Evolutionary conservation across 1,139 yeast genomes (phyloP).

Genomic region (Kurtzmaniella quercitrusa): DNA sequence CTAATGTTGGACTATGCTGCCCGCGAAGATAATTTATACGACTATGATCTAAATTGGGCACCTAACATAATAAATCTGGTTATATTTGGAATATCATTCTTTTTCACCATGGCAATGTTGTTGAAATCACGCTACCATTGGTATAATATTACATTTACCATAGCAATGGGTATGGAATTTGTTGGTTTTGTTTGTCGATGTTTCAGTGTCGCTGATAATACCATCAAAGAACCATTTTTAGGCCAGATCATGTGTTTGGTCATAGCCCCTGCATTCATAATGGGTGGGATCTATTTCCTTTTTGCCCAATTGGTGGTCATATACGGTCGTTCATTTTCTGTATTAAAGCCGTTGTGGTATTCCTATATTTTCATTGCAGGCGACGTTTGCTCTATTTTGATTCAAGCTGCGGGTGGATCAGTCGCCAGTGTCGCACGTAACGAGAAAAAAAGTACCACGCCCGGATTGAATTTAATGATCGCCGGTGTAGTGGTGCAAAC

Average conservation of each 20-base stretch:
- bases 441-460: conserved; percentile 27
- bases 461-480: conserved; percentile 75
- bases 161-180: conserved; percentile 62
- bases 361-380: conserved; percentile 62
- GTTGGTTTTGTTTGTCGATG: conserved; percentile 68
- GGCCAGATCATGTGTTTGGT: conserved; percentile 71
- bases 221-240: conserved; percentile 45
- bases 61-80: conserved; percentile 23
- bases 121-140: conserved; percentile 61
- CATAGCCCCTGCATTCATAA: conserved; percentile 81
- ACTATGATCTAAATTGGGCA: conserved; percentile 19
- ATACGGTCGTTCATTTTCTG: conserved; percentile 60
- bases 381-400: conserved; percentile 63
- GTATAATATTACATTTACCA: conserved; percentile 60
- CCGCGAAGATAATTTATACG: conserved; percentile 28
- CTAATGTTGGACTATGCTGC: conserved; percentile 21
- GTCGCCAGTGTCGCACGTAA: conserved; percentile 57
- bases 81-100: conserved; percentile 17
- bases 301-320: conserved; percentile 71
- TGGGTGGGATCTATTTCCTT: conserved; percentile 82
- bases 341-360: conserved; percentile 71
- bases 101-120: conserved; percentile 21
- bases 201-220: conserved; percentile 37
- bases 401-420: conserved; percentile 86
- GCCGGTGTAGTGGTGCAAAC: conserved; percentile 84